Evolutionary conservation across 768 basidiomycete genomes (phyloP).

Genomic region (Grammothele lineata): DNA sequence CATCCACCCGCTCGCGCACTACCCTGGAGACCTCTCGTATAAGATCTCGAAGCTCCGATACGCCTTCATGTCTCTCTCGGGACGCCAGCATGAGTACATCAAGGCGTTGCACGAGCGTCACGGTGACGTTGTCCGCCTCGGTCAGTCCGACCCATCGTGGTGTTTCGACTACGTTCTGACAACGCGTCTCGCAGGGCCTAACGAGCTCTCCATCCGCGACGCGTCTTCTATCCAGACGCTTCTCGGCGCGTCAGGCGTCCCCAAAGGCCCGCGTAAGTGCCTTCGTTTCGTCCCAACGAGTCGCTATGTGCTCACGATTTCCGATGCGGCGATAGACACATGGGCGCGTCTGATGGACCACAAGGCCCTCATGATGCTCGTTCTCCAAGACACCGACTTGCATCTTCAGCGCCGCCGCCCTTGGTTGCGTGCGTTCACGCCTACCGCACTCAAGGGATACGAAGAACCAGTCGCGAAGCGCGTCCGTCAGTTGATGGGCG

Average conservation of each 20-base stretch:
- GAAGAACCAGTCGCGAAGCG: constrained; percentile 33
- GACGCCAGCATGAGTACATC: constrained; percentile 24
- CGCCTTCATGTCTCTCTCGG: neutral
- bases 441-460: constrained; percentile 41
- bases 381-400: constrained; percentile 30
- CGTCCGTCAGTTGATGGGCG: constrained; percentile 15
- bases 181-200: constrained; percentile 34
- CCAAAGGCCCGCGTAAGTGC: constrained; percentile 34
- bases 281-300: neutral
- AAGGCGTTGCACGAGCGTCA: constrained; percentile 32
- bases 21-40: constrained; percentile 43
- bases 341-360: too few species aligned
- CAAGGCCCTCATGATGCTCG: constrained; percentile 25
- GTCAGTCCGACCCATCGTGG: constrained; percentile 14
- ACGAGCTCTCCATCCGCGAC: constrained; percentile 39
- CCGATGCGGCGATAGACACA: too few species aligned
- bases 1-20: constrained; percentile 46
- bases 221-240: constrained; percentile 29
- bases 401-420: constrained; percentile 37
- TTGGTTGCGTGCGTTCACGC: constrained; percentile 41
- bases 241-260: constrained; percentile 31
- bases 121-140: constrained; percentile 32
- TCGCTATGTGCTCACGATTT: too few species aligned
- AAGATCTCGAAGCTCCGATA: constrained; percentile 36
- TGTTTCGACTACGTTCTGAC: neutral